A percentile compares a stretch with the other conserved stretches of the same genome.
phyloP scores from a whole-genome alignment of 2,329 filamentous ascomycete genomes.

The Tolypocladium paradoxum region DNA sequence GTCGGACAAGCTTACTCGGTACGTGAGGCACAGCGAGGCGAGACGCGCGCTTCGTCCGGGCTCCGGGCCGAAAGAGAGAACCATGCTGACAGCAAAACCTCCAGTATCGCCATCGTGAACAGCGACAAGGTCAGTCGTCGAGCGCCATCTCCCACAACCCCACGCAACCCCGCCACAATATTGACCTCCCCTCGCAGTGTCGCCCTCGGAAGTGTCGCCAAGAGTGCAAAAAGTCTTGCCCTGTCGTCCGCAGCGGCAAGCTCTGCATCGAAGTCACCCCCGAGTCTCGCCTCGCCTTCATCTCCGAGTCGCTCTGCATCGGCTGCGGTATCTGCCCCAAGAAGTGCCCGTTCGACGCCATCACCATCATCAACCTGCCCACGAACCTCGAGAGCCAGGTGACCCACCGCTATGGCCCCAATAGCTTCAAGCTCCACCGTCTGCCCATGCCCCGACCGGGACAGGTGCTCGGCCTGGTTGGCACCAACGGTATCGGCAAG shows the following conservation, averaged over 20 bases:
- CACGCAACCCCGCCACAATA: constrained; percentile 15
- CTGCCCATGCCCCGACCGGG: constrained; percentile 92
- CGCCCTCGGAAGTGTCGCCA: constrained; percentile 72
- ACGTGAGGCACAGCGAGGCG: constrained; percentile 25
- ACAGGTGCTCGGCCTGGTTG: constrained; percentile 90
- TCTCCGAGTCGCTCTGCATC: constrained; percentile 91
- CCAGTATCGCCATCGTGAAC: constrained; percentile 96
- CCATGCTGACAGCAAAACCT: constrained; percentile 13
- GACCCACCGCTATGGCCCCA: constrained; percentile 96
- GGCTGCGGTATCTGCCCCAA: constrained; percentile 99
- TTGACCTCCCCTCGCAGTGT: constrained; percentile 22
- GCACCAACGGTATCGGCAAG: constrained; percentile 99
- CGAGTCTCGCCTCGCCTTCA: constrained; percentile 91
- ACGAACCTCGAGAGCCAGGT: constrained; percentile 98
- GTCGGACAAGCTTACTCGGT: constrained; percentile 94
- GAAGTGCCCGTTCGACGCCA: constrained; percentile 97
- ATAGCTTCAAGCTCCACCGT: constrained; percentile 98
- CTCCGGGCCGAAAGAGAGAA: neutral
- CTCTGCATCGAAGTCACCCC: constrained; percentile 89
- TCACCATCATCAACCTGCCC: constrained; percentile 99
- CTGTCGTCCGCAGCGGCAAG: constrained; percentile 94
- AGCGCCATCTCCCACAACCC: constrained; percentile 1
- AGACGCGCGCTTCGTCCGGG: neutral
- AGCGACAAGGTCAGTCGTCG: constrained; percentile 71
- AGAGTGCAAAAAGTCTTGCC: constrained; percentile 98